Percentiles rank a stretch among this genome's conserved stretches.
These are phyloP conservation scores for Pythium brassicae DNA, from an alignment of 352 stramenopile species.

Conservation along the genomic window DNA sequence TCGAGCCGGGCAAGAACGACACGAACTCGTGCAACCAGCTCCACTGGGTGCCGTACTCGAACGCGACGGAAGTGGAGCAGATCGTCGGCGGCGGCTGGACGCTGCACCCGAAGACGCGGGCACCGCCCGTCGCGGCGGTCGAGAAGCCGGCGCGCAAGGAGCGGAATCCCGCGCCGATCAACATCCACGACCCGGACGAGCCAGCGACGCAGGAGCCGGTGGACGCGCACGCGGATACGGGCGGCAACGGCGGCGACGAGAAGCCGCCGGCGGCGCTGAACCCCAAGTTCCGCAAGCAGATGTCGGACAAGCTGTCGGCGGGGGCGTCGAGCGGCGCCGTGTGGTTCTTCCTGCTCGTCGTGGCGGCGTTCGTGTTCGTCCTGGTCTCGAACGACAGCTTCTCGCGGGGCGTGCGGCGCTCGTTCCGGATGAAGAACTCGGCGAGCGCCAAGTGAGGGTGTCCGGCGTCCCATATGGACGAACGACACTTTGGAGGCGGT, in stretches of 20 bases:
- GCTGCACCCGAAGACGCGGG: constrained; percentile 22
- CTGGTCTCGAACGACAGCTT: constrained; percentile 63
- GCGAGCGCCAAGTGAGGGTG: constrained; percentile 26
- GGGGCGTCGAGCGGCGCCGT: constrained; percentile 29
- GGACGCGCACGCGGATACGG: constrained; percentile 37
- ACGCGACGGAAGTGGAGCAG: constrained; percentile 45
- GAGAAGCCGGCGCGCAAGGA: constrained; percentile 17
- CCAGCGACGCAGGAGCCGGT: constrained; percentile 20
- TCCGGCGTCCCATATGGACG: too few species aligned
- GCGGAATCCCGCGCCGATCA: constrained; percentile 10
- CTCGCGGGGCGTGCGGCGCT: constrained; percentile 45
- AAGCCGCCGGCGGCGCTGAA: constrained; percentile 18
- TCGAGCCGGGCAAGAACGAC: constrained; percentile 45
- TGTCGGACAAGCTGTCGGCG: constrained; percentile 25
- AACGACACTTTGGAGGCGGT: too few species aligned
- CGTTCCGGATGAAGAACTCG: constrained; percentile 34
- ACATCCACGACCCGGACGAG: constrained; percentile 29
- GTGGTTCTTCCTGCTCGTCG: constrained; percentile 49
- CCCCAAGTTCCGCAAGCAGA: constrained; percentile 41
- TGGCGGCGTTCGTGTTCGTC: constrained; percentile 52
- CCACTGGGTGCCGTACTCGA: constrained; percentile 65
- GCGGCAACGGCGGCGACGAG: constrained; percentile 24
- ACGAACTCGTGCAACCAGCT: constrained; percentile 56
- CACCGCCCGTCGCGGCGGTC: neutral
- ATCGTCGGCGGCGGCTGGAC: constrained; percentile 50